phyloP scores from a whole-genome alignment of 768 basidiomycete species.

The Rhodotorula babjevae region DNA sequence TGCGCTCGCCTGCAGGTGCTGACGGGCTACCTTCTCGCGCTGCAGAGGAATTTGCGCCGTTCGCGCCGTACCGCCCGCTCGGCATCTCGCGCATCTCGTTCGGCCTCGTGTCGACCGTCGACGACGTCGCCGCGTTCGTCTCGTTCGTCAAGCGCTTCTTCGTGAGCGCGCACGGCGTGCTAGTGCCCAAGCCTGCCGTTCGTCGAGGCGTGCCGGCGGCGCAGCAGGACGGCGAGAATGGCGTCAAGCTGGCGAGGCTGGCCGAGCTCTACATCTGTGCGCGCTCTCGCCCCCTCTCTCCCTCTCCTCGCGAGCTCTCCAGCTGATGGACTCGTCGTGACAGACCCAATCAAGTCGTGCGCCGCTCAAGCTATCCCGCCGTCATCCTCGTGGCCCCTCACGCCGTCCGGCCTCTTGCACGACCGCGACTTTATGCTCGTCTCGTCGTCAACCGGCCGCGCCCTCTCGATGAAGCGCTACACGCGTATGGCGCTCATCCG shows the following conservation, averaged over 20 bases:
- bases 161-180: constrained; percentile 12
- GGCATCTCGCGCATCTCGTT: constrained; percentile 38
- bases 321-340: background rate
- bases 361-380: constrained; percentile 27
- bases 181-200: background rate
- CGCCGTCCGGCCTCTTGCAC: constrained; percentile 36
- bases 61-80: constrained; percentile 11
- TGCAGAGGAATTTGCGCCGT: constrained; percentile 28
- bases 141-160: constrained; percentile 39
- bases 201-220: background rate
- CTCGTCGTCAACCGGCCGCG: constrained; percentile 27
- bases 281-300: background rate
- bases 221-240: background rate
- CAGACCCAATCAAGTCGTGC: constrained; percentile 44
- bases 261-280: constrained; percentile 20
- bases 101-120: constrained; percentile 34
- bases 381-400: constrained; percentile 28
- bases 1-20: background rate
- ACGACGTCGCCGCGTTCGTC: constrained; percentile 37
- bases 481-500: constrained; percentile 41
- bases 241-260: background rate
- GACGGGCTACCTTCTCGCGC: background rate
- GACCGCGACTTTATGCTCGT: constrained; percentile 43
- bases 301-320: no score
- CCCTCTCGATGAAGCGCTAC: constrained; percentile 39